A percentile compares a stretch with the other conserved stretches of the same genome.
Conservation (phyloP, 805 yeast species). For the Wickerhamiella qilinensis region DNA sequence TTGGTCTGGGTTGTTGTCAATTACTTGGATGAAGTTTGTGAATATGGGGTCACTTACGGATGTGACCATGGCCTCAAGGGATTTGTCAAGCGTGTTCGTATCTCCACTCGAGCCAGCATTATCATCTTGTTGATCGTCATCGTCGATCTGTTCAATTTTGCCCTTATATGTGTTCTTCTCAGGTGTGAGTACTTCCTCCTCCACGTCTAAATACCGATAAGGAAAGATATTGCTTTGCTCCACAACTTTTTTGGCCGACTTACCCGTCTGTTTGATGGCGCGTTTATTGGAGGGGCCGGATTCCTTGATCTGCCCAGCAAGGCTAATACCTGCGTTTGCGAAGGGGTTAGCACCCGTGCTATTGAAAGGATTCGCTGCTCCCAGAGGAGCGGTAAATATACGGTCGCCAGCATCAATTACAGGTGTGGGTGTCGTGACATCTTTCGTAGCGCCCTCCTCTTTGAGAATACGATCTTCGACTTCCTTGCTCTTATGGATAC, state of each 20-base stretch:
- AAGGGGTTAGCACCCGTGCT: constrained; percentile 9
- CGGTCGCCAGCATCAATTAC: constrained; percentile 11
- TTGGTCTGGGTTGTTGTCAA: constrained; percentile 73
- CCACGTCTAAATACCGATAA: constrained; percentile 56
- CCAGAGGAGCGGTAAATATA: neutral
- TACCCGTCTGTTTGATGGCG: too few relatives aligned
- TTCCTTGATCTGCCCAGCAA: neutral
- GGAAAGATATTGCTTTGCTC: constrained; percentile 34
- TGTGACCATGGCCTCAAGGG: constrained; percentile 23
- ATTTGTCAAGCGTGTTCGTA: constrained; percentile 6
- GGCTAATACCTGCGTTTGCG: constrained; percentile 2
- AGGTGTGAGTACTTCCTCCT: constrained; percentile 43
- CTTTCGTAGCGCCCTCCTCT: constrained; percentile 26
- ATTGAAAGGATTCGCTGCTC: neutral
- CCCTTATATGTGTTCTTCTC: constrained; percentile 30
- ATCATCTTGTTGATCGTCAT: constrained; percentile 21
- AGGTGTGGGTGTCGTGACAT: too few relatives aligned
- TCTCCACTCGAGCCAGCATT: constrained; percentile 18
- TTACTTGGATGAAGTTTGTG: constrained; percentile 58
- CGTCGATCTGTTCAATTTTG: constrained; percentile 25
- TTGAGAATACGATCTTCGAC: constrained; percentile 20
- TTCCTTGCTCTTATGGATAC: constrained; percentile 44
- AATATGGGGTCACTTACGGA: constrained; percentile 43
- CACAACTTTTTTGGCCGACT: too few relatives aligned
- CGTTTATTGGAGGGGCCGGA: too few relatives aligned